Base-by-base conservation (phyloP, 345 rosid species). In the Jatropha curcas region DNA sequence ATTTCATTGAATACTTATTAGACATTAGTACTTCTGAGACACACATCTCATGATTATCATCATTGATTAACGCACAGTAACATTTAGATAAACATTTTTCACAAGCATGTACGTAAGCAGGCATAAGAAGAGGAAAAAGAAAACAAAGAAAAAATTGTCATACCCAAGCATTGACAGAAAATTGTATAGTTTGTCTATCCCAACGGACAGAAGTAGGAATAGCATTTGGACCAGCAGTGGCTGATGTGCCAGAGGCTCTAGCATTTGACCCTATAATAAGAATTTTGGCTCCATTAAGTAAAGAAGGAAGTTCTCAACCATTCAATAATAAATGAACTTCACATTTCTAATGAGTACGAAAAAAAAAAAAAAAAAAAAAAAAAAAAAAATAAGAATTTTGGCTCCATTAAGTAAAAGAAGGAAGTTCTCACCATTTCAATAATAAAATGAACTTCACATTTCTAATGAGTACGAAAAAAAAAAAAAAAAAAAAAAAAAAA, bases 121-220 rank as follows among this genome's bases (percentile, higher is more conserved):
- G 34, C 8, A 25, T 8, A 45, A 5, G 67, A n/a, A n/a, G 35
- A 12, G 20, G 24, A 60, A 43, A 57, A 27, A 27, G 9, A 51
- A 20, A 19, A 41, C 11, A 30, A 27, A 25, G 56, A 50, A 45
- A 65, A 17, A 9, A 28, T 46, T 45, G 66, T 45, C 0, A 24
- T 90, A 96, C 99, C 99, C 99, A 96, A 80, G 99, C 94, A 90
- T 89, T 93, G 86, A 93, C 86, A 73, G 99, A 96, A 77, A 96
- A 96, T 46, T 90, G 99, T 78, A 96, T 80, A 14, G 99, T 96
- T 75, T 88, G 88, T 34, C 88, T 81, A 83, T 96, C 96, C 98
- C 96, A 93, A 39, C 92, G 97, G 70, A 89, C 48, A 73, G 96
- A 79, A 82, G 85, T 68, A 65, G 90, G 77, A 34, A 30, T 65